Base-by-base conservation (phyloP, 192 early-diverging fungal species). In the Helicostylum pulchrum region DNA sequence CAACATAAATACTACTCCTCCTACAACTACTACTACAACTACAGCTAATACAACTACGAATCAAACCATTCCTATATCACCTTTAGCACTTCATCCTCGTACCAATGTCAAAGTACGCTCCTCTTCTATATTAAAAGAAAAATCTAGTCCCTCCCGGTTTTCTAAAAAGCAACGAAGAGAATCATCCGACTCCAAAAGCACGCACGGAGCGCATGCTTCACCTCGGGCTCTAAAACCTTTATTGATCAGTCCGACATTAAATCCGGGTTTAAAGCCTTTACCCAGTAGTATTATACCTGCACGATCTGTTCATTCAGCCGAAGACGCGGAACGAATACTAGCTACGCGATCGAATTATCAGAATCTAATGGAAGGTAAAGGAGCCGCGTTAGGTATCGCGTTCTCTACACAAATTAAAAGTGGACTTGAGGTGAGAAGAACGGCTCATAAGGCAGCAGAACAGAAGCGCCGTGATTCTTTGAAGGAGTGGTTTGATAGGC, bases 381-480 rank as follows among this genome's bases (percentile, higher is more conserved):
- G 89, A n/a, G 88, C 88, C 55, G 81, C 84, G 2, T 69, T 95
- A 4, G 91, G 93, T 4, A 80, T 95, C 21, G 80, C 76, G 3
- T 93, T 91, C 75, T 80, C 85, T 52, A 73, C 80, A 15, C 88
- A 95, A 62, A 81, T 94, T 31, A 85, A 90, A 36, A 83, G 84
- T 6, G 89, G 90, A 0, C 75, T 95, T 49, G 93, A 95, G 71
- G 74, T 85, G 0, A 87, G 93, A 9, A 87, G 88, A n/a, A 91
- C 88, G 11, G 88, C 86, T 14, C 97, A 99, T 77, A 96, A 97
- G 74, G 88, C 93, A 47, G 94, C 95, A 3, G 97, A 99, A 72
- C 97, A 99, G 73, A 93, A 92, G 71, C 89, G 97, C 10, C 83
- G 97, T 7, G 97, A 99, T 66, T 90, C 90, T 31, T 84, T 99